Percentiles rank a stretch among this genome's conserved stretches.
Evolutionary conservation across 257 asterid species (phyloP).

Genomic region (Solanum virginianum): DNA sequence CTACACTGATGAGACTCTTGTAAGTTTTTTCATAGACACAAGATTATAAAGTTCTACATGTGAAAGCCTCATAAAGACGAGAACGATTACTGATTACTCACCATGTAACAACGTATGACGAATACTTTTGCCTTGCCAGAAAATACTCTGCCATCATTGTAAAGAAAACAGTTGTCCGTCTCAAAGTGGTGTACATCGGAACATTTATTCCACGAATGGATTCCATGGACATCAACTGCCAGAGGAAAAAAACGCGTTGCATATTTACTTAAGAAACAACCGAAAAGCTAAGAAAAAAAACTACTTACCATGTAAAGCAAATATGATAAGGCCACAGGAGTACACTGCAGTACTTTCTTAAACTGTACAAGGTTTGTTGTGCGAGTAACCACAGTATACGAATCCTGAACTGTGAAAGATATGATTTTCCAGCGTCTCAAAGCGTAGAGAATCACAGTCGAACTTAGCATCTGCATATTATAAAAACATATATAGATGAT

Average conservation of each 20-base stretch:
- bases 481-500: background rate
- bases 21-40: background rate
- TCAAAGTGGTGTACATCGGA: conserved; percentile 13
- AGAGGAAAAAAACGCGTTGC: background rate
- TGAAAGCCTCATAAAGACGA: background rate
- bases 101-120: conserved; percentile 4
- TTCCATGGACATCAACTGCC: conserved; percentile 15
- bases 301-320: conserved; percentile 16
- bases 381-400: background rate
- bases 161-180: conserved; percentile 10
- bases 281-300: background rate
- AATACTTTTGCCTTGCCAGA: background rate
- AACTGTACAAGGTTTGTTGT: background rate
- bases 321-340: conserved; percentile 10
- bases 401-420: conserved; percentile 3
- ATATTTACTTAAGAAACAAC: background rate
- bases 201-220: conserved; percentile 9
- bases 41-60: background rate
- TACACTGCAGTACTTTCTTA: background rate
- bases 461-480: conserved; percentile 6
- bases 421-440: conserved; percentile 4
- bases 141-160: conserved; percentile 13
- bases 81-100: background rate
- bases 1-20: conserved; percentile 7
- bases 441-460: conserved; percentile 4